A percentile compares a stretch with the other conserved stretches of the same genome.
Evolutionary conservation across 768 basidiomycete genomes (phyloP).

Genomic region (Strobilomyces dryophilus): DNA sequence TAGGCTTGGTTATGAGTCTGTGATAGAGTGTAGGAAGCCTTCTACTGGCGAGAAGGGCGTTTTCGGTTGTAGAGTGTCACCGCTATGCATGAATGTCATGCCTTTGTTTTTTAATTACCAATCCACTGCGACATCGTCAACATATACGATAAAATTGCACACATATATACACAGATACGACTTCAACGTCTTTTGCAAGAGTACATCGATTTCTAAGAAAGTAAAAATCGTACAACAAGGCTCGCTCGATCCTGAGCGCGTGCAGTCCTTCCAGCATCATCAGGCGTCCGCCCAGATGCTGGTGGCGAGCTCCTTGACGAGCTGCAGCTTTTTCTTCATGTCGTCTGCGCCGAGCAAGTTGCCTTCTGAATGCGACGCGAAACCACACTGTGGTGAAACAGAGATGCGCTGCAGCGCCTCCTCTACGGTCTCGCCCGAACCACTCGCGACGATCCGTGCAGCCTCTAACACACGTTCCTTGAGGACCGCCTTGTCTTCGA

Average conservation of each 20-base stretch:
- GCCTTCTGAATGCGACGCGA: constrained; percentile 44
- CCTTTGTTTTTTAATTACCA: background rate
- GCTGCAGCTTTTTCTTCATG: constrained; percentile 27
- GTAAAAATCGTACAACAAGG: background rate
- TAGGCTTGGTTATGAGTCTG: background rate
- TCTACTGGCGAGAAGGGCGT: constrained; percentile 1
- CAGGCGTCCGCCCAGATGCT: constrained; percentile 33
- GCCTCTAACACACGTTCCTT: constrained; percentile 40
- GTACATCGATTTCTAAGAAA: background rate
- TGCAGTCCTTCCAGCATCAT: background rate
- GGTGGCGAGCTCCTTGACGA: constrained; percentile 35
- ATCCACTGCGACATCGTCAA: background rate
- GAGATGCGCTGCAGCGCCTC: constrained; percentile 38
- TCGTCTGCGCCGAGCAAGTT: constrained; percentile 37
- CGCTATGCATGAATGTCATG: background rate
- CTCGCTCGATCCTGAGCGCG: too few relatives aligned
- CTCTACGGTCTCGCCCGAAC: constrained; percentile 33
- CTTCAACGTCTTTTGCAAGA: background rate
- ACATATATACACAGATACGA: background rate
- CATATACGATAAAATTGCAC: background rate
- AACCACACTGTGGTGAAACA: constrained; percentile 51
- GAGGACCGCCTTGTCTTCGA: constrained; percentile 42
- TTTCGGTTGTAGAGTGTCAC: background rate
- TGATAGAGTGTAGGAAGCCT: background rate
- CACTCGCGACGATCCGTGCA: constrained; percentile 39